These are phyloP conservation scores for Astrephomene gubernaculifera DNA, from an alignment of 139 green algal genomes.

Conservation along the genomic window DNA sequence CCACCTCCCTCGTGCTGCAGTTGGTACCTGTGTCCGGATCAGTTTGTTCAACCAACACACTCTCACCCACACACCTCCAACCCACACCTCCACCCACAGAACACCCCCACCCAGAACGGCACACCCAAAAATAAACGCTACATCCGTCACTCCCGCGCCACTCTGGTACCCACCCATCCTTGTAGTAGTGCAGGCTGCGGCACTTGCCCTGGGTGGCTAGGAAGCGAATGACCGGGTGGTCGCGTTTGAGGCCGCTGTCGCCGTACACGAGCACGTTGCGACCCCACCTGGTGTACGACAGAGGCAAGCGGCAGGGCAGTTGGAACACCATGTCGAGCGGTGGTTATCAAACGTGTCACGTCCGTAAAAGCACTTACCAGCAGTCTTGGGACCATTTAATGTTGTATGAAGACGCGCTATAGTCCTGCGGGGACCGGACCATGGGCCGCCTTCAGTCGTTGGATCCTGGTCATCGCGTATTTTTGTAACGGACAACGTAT, in stretches of 20 bases:
- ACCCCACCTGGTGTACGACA: constrained; percentile 72
- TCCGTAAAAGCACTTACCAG: constrained; percentile 60
- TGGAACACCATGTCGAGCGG: neutral
- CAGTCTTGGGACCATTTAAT: constrained; percentile 57
- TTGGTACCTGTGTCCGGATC: too few species aligned
- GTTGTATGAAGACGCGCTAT: constrained; percentile 57
- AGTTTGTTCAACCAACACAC: too few species aligned
- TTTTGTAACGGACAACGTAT: too few species aligned
- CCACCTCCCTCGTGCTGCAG: too few species aligned
- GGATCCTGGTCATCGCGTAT: too few species aligned
- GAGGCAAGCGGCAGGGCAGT: neutral
- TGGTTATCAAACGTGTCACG: neutral
- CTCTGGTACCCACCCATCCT: constrained; percentile 58
- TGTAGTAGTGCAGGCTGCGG: constrained; percentile 57
- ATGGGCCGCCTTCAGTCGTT: too few species aligned
- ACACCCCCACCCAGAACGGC: too few species aligned
- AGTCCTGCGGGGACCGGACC: constrained; percentile 62
- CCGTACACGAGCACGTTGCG: constrained; percentile 75
- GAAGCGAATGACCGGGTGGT: constrained; percentile 75
- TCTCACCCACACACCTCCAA: too few species aligned
- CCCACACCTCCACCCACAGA: too few species aligned
- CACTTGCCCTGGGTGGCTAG: constrained; percentile 64
- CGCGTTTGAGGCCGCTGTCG: constrained; percentile 65
- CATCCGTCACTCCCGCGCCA: too few species aligned
- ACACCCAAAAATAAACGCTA: too few species aligned